phyloP scores from a whole-genome alignment of 1,284 basidiomycete species.

The Cryptococcus hybrid region DNA sequence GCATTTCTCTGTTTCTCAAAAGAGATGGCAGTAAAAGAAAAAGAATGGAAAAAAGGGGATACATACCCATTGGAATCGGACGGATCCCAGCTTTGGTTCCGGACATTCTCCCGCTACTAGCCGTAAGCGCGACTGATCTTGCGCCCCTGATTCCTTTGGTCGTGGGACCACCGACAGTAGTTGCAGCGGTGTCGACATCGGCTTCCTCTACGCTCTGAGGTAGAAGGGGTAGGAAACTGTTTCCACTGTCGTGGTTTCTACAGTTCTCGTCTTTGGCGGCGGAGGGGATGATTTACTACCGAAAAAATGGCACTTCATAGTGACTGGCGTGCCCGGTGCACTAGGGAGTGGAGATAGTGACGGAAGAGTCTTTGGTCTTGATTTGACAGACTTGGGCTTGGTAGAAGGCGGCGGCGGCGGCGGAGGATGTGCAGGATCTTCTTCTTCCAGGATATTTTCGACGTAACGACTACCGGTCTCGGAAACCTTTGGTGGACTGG shows the following conservation, averaged over 20 bases:
- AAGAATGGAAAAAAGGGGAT: too few relatives aligned
- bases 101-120: not conserved
- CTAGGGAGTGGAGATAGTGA: conserved; percentile 1
- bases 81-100: conserved; percentile 25
- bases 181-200: conserved; percentile 22
- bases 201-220: not conserved
- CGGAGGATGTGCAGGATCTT: not conserved
- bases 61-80: conserved; percentile 29
- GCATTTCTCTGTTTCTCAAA: too few relatives aligned
- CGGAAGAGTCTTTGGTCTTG: not conserved
- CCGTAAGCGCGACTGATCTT: conserved; percentile 13
- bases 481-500: conserved; percentile 2
- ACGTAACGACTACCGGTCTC: conserved; percentile 9
- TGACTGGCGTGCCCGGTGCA: not conserved
- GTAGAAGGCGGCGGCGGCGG: not conserved
- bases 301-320: not conserved
- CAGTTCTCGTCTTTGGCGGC: conserved; percentile 3
- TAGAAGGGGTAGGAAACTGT: too few relatives aligned
- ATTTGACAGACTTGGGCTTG: conserved; percentile 1
- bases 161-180: conserved; percentile 22
- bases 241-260: conserved; percentile 14
- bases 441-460: conserved; percentile 4
- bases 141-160: conserved; percentile 18
- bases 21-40: too few relatives aligned
- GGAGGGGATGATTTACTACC: not conserved